Evolutionary conservation across 2,329 filamentous ascomycete genomes (phyloP).

Genomic region (Colletotrichum noveboracense): DNA sequence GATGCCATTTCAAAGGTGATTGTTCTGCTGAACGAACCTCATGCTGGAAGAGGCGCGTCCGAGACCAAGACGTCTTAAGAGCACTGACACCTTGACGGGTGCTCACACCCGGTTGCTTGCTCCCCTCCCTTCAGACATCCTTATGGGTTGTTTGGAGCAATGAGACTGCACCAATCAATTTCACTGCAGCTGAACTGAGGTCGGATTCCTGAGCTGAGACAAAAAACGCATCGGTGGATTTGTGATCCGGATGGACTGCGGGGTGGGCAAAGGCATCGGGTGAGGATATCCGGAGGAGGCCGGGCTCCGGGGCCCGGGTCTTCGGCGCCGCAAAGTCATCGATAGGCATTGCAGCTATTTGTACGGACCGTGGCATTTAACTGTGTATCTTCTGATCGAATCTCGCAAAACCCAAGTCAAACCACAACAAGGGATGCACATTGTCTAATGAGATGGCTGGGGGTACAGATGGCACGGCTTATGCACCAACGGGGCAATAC

Average conservation of each 20-base stretch:
- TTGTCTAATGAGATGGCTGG: neutral
- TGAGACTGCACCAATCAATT: neutral
- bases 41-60: neutral
- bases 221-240: neutral
- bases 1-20: conserved; percentile 33
- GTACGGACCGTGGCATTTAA: neutral
- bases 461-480: neutral
- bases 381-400: neutral
- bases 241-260: neutral
- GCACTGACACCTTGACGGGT: neutral
- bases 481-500: neutral
- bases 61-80: neutral
- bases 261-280: neutral
- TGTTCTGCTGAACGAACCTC: neutral
- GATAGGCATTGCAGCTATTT: neutral
- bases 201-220: neutral
- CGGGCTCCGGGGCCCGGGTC: neutral
- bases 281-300: neutral
- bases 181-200: neutral
- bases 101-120: neutral
- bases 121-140: neutral
- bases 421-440: neutral
- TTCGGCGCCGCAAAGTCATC: neutral
- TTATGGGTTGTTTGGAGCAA: neutral
- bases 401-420: neutral